A percentile compares a stretch with the other conserved stretches of the same genome.
Evolutionary conservation across 306 rosid species (phyloP).

Genomic region (Carpinus viminea): DNA sequence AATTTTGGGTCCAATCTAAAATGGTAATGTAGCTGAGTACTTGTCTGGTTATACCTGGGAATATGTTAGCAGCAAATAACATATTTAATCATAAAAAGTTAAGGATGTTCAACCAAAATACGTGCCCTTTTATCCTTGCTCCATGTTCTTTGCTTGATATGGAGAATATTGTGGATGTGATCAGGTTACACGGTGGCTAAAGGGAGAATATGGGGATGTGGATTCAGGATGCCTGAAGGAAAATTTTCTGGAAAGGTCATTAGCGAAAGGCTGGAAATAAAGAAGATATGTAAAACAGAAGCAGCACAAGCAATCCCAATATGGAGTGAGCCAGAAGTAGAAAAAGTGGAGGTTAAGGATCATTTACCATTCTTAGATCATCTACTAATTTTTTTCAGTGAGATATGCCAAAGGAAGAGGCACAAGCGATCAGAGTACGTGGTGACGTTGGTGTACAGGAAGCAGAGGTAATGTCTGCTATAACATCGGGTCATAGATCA

Average conservation of each 20-base stretch:
- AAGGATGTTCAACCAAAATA: too few relatives aligned
- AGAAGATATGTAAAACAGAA: background rate
- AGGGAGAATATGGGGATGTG: constrained; percentile 1
- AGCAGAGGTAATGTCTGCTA: too few relatives aligned
- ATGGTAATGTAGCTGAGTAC: too few relatives aligned
- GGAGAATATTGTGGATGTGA: background rate
- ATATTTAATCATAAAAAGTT: too few relatives aligned
- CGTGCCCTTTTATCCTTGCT: too few relatives aligned
- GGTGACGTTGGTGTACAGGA: background rate
- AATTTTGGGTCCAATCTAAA: too few relatives aligned
- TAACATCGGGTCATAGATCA: background rate
- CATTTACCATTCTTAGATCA: background rate
- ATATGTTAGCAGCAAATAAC: too few relatives aligned
- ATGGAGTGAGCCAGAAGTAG: background rate
- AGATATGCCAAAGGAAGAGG: background rate
- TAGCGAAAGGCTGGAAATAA: background rate
- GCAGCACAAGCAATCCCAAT: background rate
- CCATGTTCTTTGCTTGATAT: too few relatives aligned
- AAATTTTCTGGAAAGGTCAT: background rate
- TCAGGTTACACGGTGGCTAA: background rate
- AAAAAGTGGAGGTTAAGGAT: background rate
- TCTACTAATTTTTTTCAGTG: background rate
- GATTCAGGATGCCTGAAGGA: background rate
- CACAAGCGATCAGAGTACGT: background rate
- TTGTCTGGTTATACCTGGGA: too few relatives aligned